Base-by-base conservation (phyloP, 1,284 basidiomycete species). In the Moniliophthora roreri region DNA sequence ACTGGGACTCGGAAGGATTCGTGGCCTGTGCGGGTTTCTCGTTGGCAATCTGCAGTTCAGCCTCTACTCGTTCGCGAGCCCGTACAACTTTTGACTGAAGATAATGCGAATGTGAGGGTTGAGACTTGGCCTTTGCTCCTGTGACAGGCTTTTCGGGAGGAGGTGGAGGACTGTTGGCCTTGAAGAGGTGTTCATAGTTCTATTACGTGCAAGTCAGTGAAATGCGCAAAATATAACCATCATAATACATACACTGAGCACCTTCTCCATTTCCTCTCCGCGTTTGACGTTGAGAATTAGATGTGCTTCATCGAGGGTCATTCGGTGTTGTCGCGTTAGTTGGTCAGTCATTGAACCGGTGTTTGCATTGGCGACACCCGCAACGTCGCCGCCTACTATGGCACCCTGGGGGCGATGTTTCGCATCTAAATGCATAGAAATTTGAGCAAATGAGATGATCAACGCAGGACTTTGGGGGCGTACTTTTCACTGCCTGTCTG, bases 261-360 rank as follows among this genome's bases (percentile, higher is more conserved):
- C 75, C 52, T 73, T 75, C 65, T 93, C 89, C 66, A 90, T 68
- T 1, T 77, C 63, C 21, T 89, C 87, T 32, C 80, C 89, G 50
- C 84, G 84, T 72, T 95, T 97, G 39, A 87, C 76, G 68, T 99
- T 98, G 61, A 99, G 75, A 66, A 99, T 95, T 56, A 98, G 75
- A 62, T 89, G 88, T 21, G 97, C 97, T 75, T 99, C 97, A 61
- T 99, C 96, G 60, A 97, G 66, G 20, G 93, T 95, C 95, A 99
- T 97, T 42, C 89, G 84, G 65, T 95, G 88, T 60, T 91, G 82
- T 56, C 90, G 80, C 51, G 91, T 91, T 49, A 94, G 71, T 61
- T 80, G 81, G 76, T 94, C 91, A 13, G 89, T 87, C 16, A 77
- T 60, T 36, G 87, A 89, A 52, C 84, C 82, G 38, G 89, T 86